Evolutionary conservation across 2,329 filamentous ascomycete species (phyloP).

Genomic region (Ampelomyces quisqualis): DNA sequence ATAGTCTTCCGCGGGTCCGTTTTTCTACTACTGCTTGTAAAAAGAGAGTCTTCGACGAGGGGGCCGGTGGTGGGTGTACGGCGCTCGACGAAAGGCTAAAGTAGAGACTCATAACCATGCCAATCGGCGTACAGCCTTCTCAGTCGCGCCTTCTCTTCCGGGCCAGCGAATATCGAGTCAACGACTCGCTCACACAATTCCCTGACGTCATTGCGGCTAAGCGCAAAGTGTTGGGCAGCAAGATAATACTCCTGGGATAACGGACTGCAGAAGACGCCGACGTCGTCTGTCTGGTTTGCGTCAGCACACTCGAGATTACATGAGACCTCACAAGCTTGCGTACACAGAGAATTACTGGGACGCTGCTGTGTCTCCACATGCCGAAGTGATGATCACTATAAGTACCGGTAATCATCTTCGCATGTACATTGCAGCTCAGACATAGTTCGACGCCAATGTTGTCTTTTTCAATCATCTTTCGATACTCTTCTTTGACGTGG

Average conservation of each 20-base stretch:
- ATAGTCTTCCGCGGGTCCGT: too few relatives aligned
- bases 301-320: conserved; percentile 11
- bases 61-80: too few relatives aligned
- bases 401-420: conserved; percentile 68
- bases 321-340: conserved; percentile 44
- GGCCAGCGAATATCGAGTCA: conserved; percentile 65
- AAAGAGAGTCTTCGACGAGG: too few relatives aligned
- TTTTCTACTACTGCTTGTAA: too few relatives aligned
- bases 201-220: conserved; percentile 54
- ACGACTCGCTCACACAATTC: conserved; percentile 62
- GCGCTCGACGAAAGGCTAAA: too few relatives aligned
- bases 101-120: conserved; percentile 16
- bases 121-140: conserved; percentile 22
- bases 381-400: conserved; percentile 74
- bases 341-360: conserved; percentile 64
- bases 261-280: conserved; percentile 75
- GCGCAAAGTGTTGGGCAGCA: conserved; percentile 67
- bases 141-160: conserved; percentile 62
- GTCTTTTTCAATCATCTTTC: conserved; percentile 55
- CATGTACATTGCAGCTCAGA: conserved; percentile 77
- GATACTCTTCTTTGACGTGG: conserved; percentile 64
- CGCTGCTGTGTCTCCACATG: conserved; percentile 63
- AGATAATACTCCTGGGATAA: conserved; percentile 76
- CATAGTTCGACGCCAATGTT: conserved; percentile 72
- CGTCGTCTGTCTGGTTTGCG: conserved; percentile 69